Percentiles rank a stretch among this genome's conserved stretches.
These are phyloP conservation scores for Cordyceps pruinosa DNA, from an alignment of 2,329 filamentous ascomycete species.

Conservation along the genomic window DNA sequence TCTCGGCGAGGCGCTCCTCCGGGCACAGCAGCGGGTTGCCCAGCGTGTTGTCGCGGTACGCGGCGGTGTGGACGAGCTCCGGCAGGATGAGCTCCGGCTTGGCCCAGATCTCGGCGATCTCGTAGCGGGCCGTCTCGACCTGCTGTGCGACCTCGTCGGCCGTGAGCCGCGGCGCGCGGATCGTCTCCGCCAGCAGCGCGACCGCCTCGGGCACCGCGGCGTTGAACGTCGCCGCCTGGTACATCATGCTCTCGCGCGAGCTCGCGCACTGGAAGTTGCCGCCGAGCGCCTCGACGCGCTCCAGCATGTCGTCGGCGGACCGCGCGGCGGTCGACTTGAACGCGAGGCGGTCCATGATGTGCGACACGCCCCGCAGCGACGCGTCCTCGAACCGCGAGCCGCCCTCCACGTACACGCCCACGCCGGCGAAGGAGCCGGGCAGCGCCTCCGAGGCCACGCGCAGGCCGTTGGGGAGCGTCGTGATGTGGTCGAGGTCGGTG, in stretches of 20 bases:
- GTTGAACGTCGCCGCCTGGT: constrained; percentile 97
- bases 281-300: constrained; percentile 78
- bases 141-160: constrained; percentile 83
- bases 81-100: constrained; percentile 95
- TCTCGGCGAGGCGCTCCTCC: constrained; percentile 68
- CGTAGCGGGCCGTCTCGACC: constrained; percentile 85
- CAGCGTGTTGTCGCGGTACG: constrained; percentile 91
- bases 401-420: constrained; percentile 92
- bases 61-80: constrained; percentile 90
- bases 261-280: constrained; percentile 97
- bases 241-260: constrained; percentile 94
- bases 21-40: constrained; percentile 92
- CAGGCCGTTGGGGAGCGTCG: constrained; percentile 83
- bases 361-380: constrained; percentile 79
- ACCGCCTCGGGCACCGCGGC: constrained; percentile 77
- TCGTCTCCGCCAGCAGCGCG: constrained; percentile 84
- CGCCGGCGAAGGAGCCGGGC: constrained; percentile 87
- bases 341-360: constrained; percentile 90
- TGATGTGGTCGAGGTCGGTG: constrained; percentile 78
- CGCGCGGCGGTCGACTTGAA: constrained; percentile 80
- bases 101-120: constrained; percentile 95
- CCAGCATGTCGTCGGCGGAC: constrained; percentile 76
- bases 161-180: constrained; percentile 76
- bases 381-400: constrained; percentile 90
- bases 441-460: constrained; percentile 92